Conservation (phyloP, 805 yeast species). For the Candida saitoana region DNA sequence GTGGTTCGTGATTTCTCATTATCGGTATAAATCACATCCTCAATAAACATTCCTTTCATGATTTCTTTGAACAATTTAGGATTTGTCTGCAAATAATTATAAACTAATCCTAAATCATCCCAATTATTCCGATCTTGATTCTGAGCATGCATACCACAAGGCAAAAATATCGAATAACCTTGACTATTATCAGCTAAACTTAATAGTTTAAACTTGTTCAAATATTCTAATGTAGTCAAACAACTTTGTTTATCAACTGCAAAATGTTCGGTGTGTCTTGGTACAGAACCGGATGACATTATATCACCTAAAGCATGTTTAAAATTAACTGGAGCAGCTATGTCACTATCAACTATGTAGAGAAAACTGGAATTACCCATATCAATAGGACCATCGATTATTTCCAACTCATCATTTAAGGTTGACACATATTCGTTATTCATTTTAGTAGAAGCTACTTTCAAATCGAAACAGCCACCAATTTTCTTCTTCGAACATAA, state of each 20-base stretch:
- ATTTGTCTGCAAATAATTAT: slow-evolving; percentile 55
- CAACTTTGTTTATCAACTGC: slow-evolving; percentile 43
- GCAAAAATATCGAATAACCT: slow-evolving; percentile 77
- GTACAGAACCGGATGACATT: slow-evolving; percentile 29
- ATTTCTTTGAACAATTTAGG: slow-evolving; percentile 47
- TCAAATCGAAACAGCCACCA: slow-evolving; percentile 48
- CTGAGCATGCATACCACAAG: slow-evolving; percentile 46
- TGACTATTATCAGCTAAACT: slow-evolving; percentile 47
- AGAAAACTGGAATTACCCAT: slow-evolving; percentile 62
- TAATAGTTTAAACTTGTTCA: slow-evolving; percentile 50
- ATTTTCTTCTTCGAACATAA: slow-evolving; percentile 60
- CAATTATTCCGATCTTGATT: slow-evolving; percentile 35
- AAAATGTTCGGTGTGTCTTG: slow-evolving; percentile 24
- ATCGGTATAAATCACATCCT: slow-evolving; percentile 67
- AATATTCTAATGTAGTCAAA: slow-evolving; percentile 57
- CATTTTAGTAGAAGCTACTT: slow-evolving; percentile 23
- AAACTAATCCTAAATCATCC: slow-evolving; percentile 56
- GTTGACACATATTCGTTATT: slow-evolving; percentile 17
- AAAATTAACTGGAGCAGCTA: slow-evolving; percentile 61
- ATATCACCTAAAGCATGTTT: slow-evolving; percentile 56
- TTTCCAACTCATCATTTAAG: slow-evolving; percentile 55
- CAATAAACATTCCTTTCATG: slow-evolving; percentile 55
- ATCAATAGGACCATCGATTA: slow-evolving; percentile 39
- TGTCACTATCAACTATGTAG: slow-evolving; percentile 56
- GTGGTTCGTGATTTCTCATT: slow-evolving; percentile 10